A percentile compares a stretch with the other conserved stretches of the same genome.
Conservation (phyloP, 495 filamentous ascomycete species). For the Hypoxylon fuscum region DNA sequence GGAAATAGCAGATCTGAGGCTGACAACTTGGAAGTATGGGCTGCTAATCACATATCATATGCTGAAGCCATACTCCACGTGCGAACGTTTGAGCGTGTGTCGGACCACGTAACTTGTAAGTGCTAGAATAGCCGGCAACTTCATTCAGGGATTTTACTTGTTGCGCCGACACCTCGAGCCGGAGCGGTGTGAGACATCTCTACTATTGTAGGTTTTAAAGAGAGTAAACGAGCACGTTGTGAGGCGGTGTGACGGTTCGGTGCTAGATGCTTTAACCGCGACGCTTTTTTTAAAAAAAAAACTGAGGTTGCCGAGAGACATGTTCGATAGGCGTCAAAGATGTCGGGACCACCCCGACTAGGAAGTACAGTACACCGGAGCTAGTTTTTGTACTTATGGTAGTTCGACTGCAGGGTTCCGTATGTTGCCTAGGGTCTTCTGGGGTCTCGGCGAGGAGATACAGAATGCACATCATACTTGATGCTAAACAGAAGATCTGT, state of each 20-base stretch:
- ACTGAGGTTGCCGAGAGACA: slow-evolving; percentile 26
- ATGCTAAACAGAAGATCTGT: slow-evolving; percentile 31
- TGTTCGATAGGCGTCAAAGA: slow-evolving; percentile 18
- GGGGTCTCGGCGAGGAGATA: slow-evolving; percentile 20
- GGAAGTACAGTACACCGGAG: slow-evolving; percentile 28
- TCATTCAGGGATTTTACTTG: slow-evolving; percentile 13
- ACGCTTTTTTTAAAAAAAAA: slow-evolving; percentile 6
- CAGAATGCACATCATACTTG: slow-evolving; percentile 33
- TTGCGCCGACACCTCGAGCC: slow-evolving; percentile 7
- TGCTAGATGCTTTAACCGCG: slow-evolving; percentile 6
- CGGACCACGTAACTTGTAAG: slow-evolving; percentile 8
- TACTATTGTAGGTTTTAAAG: not conserved
- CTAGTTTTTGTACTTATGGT: slow-evolving; percentile 9
- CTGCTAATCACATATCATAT: slow-evolving; percentile 9
- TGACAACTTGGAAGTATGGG: slow-evolving; percentile 8
- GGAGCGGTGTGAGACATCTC: slow-evolving; percentile 30
- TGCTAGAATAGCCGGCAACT: slow-evolving; percentile 10
- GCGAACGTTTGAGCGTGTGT: not conserved
- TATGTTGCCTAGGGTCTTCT: slow-evolving; percentile 16
- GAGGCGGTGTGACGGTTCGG: slow-evolving; percentile 36
- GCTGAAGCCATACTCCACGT: slow-evolving; percentile 15
- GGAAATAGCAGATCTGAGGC: slow-evolving; percentile 24
- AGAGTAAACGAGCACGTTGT: slow-evolving; percentile 12
- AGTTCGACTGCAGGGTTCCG: slow-evolving; percentile 25
- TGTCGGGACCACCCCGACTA: not conserved